Evolutionary conservation across 495 filamentous ascomycete species (phyloP).

Genomic region (Podospora pseudopauciseta): DNA sequence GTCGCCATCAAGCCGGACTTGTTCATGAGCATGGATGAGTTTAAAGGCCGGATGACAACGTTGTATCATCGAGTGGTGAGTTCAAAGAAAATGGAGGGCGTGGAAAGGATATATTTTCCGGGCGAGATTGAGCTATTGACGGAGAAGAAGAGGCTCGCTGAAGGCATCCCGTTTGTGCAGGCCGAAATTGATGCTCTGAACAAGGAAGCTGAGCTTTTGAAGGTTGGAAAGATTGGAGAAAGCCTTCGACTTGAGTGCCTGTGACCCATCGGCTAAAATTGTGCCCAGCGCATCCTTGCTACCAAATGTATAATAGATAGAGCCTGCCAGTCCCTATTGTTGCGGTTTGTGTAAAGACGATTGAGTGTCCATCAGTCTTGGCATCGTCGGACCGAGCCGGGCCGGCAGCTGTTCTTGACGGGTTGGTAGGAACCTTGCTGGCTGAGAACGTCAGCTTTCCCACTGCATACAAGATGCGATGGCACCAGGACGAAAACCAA

Average conservation of each 20-base stretch:
- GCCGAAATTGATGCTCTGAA: constrained; percentile 66
- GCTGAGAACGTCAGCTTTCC: neutral
- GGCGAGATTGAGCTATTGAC: constrained; percentile 70
- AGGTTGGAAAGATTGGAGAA: constrained; percentile 24
- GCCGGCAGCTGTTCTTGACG: neutral
- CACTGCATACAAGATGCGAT: constrained; percentile 25
- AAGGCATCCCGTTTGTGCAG: constrained; percentile 64
- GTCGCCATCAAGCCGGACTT: constrained; percentile 73
- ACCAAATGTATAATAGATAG: no score
- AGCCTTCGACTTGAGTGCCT: neutral
- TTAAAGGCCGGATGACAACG: constrained; percentile 65
- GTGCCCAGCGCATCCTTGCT: no score
- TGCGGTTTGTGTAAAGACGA: no score
- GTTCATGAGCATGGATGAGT: constrained; percentile 68
- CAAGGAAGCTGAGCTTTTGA: constrained; percentile 58
- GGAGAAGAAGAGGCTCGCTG: constrained; percentile 49
- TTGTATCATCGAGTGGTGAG: constrained; percentile 62
- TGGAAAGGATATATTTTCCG: constrained; percentile 75
- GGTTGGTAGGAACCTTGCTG: neutral
- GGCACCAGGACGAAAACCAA: constrained; percentile 43
- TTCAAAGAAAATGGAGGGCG: constrained; percentile 61
- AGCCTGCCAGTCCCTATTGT: no score
- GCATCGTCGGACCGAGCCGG: neutral
- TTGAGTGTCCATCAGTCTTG: neutral
- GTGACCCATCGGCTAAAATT: no score